Conservation (phyloP, 768 basidiomycete species). For the Rhodotorula diobovata region DNA sequence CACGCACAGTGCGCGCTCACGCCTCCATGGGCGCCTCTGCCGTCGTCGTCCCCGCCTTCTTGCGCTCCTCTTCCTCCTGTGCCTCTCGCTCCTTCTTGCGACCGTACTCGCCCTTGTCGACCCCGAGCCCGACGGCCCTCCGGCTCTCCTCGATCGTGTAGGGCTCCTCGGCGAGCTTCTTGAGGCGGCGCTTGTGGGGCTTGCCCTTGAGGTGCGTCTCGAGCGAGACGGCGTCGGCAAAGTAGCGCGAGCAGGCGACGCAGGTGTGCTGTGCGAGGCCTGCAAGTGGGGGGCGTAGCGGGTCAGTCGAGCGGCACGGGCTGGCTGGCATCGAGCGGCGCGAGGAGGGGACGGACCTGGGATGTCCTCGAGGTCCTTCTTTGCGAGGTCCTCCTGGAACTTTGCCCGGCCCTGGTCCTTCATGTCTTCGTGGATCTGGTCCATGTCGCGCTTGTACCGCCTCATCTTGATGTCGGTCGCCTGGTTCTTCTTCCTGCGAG, state of each 20-base stretch:
- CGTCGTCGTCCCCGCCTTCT: neutral
- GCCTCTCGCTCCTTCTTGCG: slow-evolving; percentile 25
- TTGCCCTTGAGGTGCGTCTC: slow-evolving; percentile 30
- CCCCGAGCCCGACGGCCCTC: slow-evolving; percentile 25
- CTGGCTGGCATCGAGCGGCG: too few relatives aligned
- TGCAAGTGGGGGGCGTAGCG: neutral
- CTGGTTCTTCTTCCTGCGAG: slow-evolving; percentile 38
- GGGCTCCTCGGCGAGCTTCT: slow-evolving; percentile 38
- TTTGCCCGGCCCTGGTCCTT: slow-evolving; percentile 32
- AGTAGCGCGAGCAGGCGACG: slow-evolving; percentile 37
- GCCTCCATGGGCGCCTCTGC: slow-evolving; percentile 11
- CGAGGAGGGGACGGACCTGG: slow-evolving; percentile 19
- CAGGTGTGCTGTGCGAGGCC: slow-evolving; percentile 35
- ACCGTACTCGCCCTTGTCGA: slow-evolving; percentile 36
- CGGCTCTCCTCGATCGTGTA: slow-evolving; percentile 37
- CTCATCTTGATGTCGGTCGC: slow-evolving; percentile 24
- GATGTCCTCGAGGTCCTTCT: slow-evolving; percentile 38
- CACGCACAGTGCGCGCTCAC: neutral
- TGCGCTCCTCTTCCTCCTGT: neutral
- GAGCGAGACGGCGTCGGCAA: slow-evolving; percentile 33
- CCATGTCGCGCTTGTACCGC: slow-evolving; percentile 29
- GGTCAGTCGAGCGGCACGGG: neutral
- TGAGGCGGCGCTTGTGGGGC: slow-evolving; percentile 37
- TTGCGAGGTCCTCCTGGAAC: slow-evolving; percentile 26
- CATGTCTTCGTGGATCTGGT: slow-evolving; percentile 38